A percentile compares a stretch with the other conserved stretches of the same genome.
phyloP scores from a whole-genome alignment of 2,329 filamentous ascomycete species.

The Teratosphaeria pseudoeucalypti region DNA sequence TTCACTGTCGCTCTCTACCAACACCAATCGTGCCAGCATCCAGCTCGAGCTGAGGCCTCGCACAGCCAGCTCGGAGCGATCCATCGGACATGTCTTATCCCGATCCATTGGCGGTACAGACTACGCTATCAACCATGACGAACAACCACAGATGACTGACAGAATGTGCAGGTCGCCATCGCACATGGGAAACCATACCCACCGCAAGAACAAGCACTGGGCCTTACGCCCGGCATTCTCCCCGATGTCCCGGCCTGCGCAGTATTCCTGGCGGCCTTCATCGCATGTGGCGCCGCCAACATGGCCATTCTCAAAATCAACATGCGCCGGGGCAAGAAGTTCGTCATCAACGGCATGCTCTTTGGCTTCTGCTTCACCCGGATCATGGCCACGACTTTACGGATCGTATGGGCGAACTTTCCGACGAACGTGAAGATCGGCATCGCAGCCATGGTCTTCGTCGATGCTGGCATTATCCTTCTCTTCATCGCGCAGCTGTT shows the following conservation, averaged over 20 bases:
- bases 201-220: slow-evolving; percentile 37
- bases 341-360: slow-evolving; percentile 30
- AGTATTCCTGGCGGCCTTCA: slow-evolving; percentile 33
- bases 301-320: slow-evolving; percentile 36
- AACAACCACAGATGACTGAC: not conserved
- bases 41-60: not conserved
- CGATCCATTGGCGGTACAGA: not conserved
- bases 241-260: slow-evolving; percentile 33
- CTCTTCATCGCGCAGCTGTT: slow-evolving; percentile 24
- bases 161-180: not conserved
- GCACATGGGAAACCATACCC: slow-evolving; percentile 9
- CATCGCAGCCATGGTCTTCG: slow-evolving; percentile 24
- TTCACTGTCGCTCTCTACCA: too few species aligned
- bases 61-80: not conserved
- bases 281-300: slow-evolving; percentile 29
- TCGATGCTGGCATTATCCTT: slow-evolving; percentile 23
- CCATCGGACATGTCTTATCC: not conserved
- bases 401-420: slow-evolving; percentile 21
- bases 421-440: slow-evolving; percentile 22
- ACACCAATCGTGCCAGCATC: not conserved
- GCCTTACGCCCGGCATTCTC: slow-evolving; percentile 44
- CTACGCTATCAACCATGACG: not conserved
- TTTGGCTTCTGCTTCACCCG: slow-evolving; percentile 32
- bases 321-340: slow-evolving; percentile 29
- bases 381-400: slow-evolving; percentile 29